A percentile compares a stretch with the other conserved stretches of the same genome.
Conservation (phyloP, 345 rosid genomes). For the Nephelium lappaceum region DNA sequence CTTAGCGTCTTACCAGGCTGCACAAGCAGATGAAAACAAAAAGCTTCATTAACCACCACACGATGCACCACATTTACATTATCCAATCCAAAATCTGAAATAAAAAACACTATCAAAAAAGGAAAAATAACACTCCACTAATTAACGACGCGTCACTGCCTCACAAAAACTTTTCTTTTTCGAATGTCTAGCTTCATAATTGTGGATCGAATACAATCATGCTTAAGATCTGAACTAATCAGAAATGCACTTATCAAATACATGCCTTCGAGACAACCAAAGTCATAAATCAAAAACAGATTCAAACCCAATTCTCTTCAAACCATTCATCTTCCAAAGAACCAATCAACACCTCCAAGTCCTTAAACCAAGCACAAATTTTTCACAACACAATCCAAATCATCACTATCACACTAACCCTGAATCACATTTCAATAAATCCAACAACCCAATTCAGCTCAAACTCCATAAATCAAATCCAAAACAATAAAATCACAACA, state of each 20-base stretch:
- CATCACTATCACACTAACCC: not conserved
- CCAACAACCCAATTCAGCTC: not conserved
- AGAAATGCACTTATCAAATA: not conserved
- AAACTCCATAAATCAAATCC: slow-evolving; percentile 11
- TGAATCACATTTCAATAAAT: not conserved
- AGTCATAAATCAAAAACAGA: not conserved
- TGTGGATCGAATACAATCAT: not conserved
- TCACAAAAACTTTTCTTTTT: not conserved
- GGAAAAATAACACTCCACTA: not conserved
- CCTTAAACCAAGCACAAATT: not conserved
- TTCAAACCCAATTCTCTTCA: not conserved
- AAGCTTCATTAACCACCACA: slow-evolving; percentile 8
- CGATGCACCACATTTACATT: slow-evolving; percentile 2
- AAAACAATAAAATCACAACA: not conserved
- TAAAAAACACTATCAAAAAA: not conserved
- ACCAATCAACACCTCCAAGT: not conserved
- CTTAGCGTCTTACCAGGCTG: slow-evolving; percentile 99
- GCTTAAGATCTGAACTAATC: not conserved
- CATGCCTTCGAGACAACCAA: not conserved
- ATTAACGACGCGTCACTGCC: not conserved
- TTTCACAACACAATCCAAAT: not conserved
- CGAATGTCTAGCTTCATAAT: not conserved
- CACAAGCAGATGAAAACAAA: slow-evolving; percentile 26
- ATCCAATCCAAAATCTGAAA: not conserved
- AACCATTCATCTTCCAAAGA: not conserved